Conservation (phyloP, 2,329 filamentous ascomycete genomes). For the Coniochaeta prunicola region DNA sequence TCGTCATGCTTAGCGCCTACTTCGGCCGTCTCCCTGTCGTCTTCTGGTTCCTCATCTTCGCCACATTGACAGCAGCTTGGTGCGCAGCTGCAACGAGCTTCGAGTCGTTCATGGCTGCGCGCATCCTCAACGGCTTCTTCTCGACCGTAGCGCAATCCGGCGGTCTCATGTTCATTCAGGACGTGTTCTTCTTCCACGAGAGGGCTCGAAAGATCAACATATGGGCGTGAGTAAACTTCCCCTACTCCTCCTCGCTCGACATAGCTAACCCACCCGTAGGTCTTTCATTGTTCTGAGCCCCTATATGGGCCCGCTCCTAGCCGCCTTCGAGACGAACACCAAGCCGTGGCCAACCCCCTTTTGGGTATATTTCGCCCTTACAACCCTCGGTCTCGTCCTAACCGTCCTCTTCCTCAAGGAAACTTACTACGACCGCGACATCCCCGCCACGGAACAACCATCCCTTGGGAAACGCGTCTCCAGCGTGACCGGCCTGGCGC, state of each 20-base stretch:
- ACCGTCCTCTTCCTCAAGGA: constrained; percentile 36
- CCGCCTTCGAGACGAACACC: constrained; percentile 40
- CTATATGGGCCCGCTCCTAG: constrained; percentile 36
- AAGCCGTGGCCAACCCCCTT: constrained; percentile 38
- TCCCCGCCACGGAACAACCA: constrained; percentile 27
- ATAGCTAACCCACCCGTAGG: constrained; percentile 10
- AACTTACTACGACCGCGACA: constrained; percentile 40
- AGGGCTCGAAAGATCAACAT: constrained; percentile 41
- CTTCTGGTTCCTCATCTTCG: constrained; percentile 30
- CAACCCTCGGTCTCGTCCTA: constrained; percentile 27
- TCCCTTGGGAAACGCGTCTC: constrained; percentile 19
- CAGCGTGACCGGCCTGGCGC: constrained; percentile 22
- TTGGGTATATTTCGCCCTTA: constrained; percentile 37
- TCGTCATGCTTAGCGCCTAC: constrained; percentile 31
- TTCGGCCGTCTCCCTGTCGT: constrained; percentile 36
- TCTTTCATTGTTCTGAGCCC: constrained; percentile 31
- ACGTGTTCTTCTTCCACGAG: constrained; percentile 55
- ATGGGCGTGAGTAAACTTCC: constrained; percentile 28
- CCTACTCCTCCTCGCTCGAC: constrained; percentile 3
- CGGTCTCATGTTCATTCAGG: constrained; percentile 46
- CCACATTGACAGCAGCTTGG: constrained; percentile 32
- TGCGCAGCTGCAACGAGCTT: constrained; percentile 35
- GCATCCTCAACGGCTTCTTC: constrained; percentile 41
- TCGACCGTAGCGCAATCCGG: constrained; percentile 34
- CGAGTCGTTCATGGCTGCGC: constrained; percentile 38